A percentile compares a stretch with the other conserved stretches of the same genome.
Evolutionary conservation across 1,284 basidiomycete species (phyloP).

Genomic region (Ustilago crameri): DNA sequence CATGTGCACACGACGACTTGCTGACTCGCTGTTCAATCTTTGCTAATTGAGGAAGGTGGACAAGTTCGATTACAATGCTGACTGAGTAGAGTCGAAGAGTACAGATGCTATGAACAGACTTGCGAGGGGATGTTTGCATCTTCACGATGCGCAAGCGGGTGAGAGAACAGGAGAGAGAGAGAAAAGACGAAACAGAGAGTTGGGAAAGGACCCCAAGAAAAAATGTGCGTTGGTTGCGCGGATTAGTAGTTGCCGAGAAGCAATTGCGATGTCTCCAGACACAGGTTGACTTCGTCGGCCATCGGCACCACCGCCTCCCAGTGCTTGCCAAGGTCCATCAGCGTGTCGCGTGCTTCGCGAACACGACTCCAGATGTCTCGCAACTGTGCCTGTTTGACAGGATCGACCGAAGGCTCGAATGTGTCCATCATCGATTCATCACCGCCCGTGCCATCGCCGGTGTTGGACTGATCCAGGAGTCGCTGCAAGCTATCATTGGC

Average conservation of each 20-base stretch:
- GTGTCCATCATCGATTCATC: constrained; percentile 23
- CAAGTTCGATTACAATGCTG: no score
- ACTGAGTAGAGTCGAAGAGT: no score
- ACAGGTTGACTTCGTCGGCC: constrained; percentile 61
- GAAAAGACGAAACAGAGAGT: neutral
- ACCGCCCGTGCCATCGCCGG: constrained; percentile 7
- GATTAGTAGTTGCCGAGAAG: constrained; percentile 46
- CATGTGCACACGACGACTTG: no score
- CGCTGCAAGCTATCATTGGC: constrained; percentile 44
- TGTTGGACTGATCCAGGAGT: constrained; percentile 26
- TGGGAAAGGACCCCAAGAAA: constrained; percentile 1
- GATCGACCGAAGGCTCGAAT: constrained; percentile 33
- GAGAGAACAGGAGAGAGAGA: neutral
- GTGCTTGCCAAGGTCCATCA: constrained; percentile 52
- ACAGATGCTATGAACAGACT: no score
- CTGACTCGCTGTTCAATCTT: no score
- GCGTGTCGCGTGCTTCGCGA: constrained; percentile 53
- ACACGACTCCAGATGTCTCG: constrained; percentile 59
- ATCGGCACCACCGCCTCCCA: constrained; percentile 61
- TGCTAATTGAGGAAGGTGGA: neutral
- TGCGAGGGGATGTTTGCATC: neutral
- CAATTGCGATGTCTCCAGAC: constrained; percentile 56
- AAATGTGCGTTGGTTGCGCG: neutral
- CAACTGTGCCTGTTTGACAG: constrained; percentile 43
- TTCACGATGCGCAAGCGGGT: neutral